These are phyloP conservation scores for Komagataella kurtzmanii DNA, from an alignment of 805 yeast species.

Conservation along the genomic window DNA sequence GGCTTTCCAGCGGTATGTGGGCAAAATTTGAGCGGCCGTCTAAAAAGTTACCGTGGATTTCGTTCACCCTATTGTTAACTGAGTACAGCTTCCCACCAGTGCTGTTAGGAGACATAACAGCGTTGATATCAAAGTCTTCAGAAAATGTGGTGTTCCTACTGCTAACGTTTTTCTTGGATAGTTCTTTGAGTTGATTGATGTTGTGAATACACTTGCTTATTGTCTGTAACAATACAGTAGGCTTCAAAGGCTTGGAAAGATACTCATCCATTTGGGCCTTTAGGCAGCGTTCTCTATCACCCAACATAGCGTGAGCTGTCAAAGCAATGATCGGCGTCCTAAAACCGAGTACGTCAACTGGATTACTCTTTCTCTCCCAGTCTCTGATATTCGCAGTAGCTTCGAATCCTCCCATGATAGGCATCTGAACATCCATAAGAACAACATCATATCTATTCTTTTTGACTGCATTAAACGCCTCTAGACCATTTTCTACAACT, in stretches of 20 bases:
- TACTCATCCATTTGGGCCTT: slow-evolving; percentile 91
- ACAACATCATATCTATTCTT: slow-evolving; percentile 63
- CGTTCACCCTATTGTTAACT: not conserved
- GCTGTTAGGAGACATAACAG: not conserved
- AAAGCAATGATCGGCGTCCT: slow-evolving; percentile 82
- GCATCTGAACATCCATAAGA: slow-evolving; percentile 92
- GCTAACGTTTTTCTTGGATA: slow-evolving; percentile 19
- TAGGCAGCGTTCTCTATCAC: slow-evolving; percentile 76
- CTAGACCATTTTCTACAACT: slow-evolving; percentile 78
- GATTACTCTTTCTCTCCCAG: slow-evolving; percentile 74
- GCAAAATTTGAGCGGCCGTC: not conserved
- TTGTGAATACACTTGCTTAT: slow-evolving; percentile 74
- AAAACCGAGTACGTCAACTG: slow-evolving; percentile 53
- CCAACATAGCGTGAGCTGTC: slow-evolving; percentile 92
- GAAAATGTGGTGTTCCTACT: not conserved
- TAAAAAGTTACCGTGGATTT: not conserved
- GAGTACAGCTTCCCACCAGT: not conserved
- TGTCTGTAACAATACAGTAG: slow-evolving; percentile 70
- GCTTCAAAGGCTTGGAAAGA: slow-evolving; percentile 77
- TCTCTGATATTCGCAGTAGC: slow-evolving; percentile 79
- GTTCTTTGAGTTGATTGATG: slow-evolving; percentile 45
- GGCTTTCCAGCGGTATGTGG: not conserved
- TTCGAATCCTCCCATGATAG: slow-evolving; percentile 90
- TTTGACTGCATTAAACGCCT: slow-evolving; percentile 67
- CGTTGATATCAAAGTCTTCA: not conserved